Evolutionary conservation across 169 alveolate species (phyloP).

Genomic region (Eimeria maxima): DNA sequence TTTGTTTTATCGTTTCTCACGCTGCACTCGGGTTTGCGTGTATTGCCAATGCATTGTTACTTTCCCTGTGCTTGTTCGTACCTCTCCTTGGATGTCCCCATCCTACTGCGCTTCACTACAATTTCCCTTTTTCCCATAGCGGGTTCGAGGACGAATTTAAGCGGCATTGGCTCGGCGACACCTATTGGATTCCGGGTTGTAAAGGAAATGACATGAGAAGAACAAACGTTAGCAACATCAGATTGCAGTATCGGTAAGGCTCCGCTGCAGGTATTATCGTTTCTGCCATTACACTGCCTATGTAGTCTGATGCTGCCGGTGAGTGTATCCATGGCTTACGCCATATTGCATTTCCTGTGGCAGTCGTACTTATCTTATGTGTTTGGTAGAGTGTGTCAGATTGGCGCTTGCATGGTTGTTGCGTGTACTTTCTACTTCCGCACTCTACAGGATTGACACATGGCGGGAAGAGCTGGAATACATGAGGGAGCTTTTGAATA

Average conservation of each 20-base stretch:
- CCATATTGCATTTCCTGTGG: not conserved
- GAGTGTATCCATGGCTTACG: not conserved
- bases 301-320: not conserved
- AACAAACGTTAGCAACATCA: conserved; percentile 85
- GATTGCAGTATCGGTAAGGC: conserved; percentile 82
- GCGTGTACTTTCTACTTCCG: not conserved
- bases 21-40: not conserved
- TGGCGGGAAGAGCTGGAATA: conserved; percentile 62
- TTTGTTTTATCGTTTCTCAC: not conserved
- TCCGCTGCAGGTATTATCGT: not conserved
- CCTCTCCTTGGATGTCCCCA: not conserved
- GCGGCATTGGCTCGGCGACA: conserved; percentile 88
- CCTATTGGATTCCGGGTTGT: conserved; percentile 72
- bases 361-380: not conserved
- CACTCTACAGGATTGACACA: conserved; percentile 32
- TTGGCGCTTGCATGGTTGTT: not conserved
- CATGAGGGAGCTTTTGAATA: conserved; percentile 50
- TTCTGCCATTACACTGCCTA: not conserved
- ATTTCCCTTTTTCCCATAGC: conserved; percentile 49
- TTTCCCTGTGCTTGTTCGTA: not conserved
- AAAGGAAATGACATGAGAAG: conserved; percentile 83
- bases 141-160: conserved; percentile 87
- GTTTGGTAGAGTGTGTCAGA: not conserved
- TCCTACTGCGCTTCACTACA: not conserved
- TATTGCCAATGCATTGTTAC: not conserved